Evolutionary conservation across 176 grass and related monocot genomes (phyloP), one percentile per base, ranked within the genome.

Genomic region (Oryza officinalis): DNA sequence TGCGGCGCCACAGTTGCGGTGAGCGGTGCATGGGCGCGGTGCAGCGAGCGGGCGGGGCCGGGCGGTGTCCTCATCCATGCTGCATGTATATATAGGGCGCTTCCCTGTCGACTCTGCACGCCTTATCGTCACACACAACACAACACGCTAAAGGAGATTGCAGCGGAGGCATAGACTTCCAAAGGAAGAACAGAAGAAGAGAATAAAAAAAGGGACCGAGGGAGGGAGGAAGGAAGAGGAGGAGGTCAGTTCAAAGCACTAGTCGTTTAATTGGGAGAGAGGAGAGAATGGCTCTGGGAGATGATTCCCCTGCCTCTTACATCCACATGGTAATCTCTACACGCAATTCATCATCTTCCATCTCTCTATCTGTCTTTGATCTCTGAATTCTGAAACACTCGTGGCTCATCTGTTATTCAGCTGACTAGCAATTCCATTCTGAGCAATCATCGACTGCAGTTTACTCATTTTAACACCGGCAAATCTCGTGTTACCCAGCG

Each of bases 291-390:
- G 86, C 83, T 4, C 54, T 87, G 35, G 91, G 91, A 31, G 89
- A 87, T 33, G 67, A 81, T 18, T 89, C 88, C 3, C 78, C 94
- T 14, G 91, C 91, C 4, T 91, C 91, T 12, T 97, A 93, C 40
- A 97, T 97, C 84, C 89, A 83, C 77, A 87, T 76, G 94, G 94
- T 97, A 90, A 61, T 61, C 57, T 61, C 57, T 25, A 25, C 0
- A 25, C 47, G 47, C 47, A 50, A 15, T 50, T 67, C 10, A 22
- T 0, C 6, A 18, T 22, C n/a, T 67, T 65, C 41, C n/a, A 0
- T 5, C 7, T 28, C 25, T 8, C 33, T 14, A 22, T 25, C 7
- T 10, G 1, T 32, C 1, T n/a, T 5, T 43, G 11, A 7, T 30
- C 17, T 65, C 25, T 15, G 12, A 18, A 57, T 57, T 57, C 50